Evolutionary conservation across 345 rosid species (phyloP), one percentile per base, ranked within the genome.

Genomic region (Streptanthus diversifolius): DNA sequence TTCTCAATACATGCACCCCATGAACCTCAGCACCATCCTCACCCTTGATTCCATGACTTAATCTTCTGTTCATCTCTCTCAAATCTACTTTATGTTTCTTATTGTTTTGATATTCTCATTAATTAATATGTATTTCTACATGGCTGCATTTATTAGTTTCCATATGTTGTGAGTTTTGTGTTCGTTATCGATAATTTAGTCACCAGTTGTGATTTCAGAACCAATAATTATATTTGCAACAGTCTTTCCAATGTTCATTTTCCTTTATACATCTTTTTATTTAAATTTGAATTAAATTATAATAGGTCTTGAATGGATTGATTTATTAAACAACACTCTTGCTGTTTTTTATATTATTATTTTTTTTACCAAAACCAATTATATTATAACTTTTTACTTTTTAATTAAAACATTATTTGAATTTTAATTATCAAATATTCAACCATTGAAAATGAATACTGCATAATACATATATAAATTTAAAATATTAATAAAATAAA

Each of bases 21-120:
- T 91, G 91, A 91, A 91, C 71, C 86, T 91, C 55, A 86, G 86
- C 85, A 78, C 88, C 65, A 73, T 84, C 74, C 57, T 89, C 81
- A 82, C 84, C 66, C 52, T 91, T 80, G 96, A 86, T 70, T 66
- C 86, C 36, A 70, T 5, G 76, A 55, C 73, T 44, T 71, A 9
- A 65, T 61, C 36, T 49, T 36, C 41, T 55, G 40, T 32, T 57
- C 30, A 45, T 55, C 22, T 11, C 62, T 57, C 54, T 15, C 51
- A 59, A 14, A 24, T 67, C 63, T 21, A 67, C 51, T 57, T 41
- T 47, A 39, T 49, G 53, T 33, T 24, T 47, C 25, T 64, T 0
- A 3, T n/a, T 17, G 36, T 44, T 55, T 47, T 49, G 41, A 37
- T 18, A 6, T 7, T 67, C 30, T 32, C 12, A 24, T 47, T 39